Base-by-base conservation (phyloP, 371 early-diverging fungal genomes). In the Mucor circinelloides region DNA sequence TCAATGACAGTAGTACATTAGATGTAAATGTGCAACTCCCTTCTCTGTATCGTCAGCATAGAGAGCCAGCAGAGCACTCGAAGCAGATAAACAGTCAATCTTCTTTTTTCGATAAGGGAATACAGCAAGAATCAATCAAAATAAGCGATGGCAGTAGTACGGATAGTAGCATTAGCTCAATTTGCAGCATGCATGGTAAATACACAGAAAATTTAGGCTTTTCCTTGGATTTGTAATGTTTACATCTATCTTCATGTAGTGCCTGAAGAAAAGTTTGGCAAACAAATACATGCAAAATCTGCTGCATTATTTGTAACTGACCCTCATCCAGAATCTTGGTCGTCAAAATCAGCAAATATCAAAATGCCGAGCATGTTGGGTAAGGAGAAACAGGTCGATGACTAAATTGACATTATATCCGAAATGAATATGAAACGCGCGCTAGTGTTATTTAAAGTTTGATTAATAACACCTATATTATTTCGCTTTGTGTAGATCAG, bases 241-340 rank as follows among this genome's bases (percentile, higher is more conserved):
- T 36, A 36, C 36, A 50, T 23, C 21, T 44, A 5, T 21, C 50
- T 8, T 50, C 12, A 0, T 23, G 12, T 50, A 50, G 48, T 48
- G 9, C 21, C 48, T 48, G 23, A 48, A 23, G 23, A 48, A 23
- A 23, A 21, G 23, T 2, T 23, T 50, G 25, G 23, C 50, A 50
- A 50, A 50, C 21, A 50, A 12, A 25, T 23, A 23, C 50, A 50
- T 23, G 12, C n/a, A 50, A 50, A 50, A 58, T 68, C 78, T 27
- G 71, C 71, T n/a, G 69, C 68, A 36, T 62, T 70, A n/a, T 58
- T 65, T 25, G 69, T 67, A 57, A 48, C 64, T 21, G 52, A 54
- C 10, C 58, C 38, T 27, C 59, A 42, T 21, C 60, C 68, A 28
- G 66, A 40, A 50, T 31, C 34, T 25, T 56, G 40, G 28, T 56